These are phyloP conservation scores for Agarophyton chilense DNA, from an alignment of 23 red algal genomes.

Conservation along the genomic window DNA sequence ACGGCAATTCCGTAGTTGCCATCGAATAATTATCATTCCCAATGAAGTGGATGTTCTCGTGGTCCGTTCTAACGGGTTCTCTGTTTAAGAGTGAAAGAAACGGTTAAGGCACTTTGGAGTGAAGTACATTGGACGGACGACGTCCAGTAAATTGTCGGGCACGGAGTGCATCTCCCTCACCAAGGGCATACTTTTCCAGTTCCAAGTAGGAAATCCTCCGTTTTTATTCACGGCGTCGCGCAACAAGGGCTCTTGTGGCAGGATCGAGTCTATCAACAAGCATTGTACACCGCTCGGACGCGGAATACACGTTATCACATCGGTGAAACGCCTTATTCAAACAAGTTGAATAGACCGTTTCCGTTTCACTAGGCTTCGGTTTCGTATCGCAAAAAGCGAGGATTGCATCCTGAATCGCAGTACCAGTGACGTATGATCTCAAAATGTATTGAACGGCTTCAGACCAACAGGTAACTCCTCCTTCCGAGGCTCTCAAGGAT, in stretches of 20 bases:
- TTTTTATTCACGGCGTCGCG: constrained; percentile 3
- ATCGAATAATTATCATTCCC: too few species aligned
- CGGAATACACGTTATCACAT: constrained; percentile 28
- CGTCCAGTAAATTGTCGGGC: background rate
- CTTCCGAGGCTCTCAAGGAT: constrained; percentile 3
- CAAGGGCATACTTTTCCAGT: background rate
- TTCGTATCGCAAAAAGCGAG: background rate
- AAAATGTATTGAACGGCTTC: constrained; percentile 49
- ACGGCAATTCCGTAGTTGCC: too few species aligned
- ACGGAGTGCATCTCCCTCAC: constrained; percentile 10
- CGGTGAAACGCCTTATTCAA: constrained; percentile 17
- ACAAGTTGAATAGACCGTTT: constrained; percentile 18
- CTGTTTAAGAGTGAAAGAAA: too few species aligned
- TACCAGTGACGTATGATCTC: background rate
- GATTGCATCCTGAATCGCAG: background rate
- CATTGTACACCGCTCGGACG: background rate
- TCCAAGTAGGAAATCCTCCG: background rate
- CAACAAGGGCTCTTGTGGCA: background rate
- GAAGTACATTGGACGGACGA: background rate
- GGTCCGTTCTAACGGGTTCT: too few species aligned
- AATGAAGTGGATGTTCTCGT: too few species aligned
- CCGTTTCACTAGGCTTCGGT: constrained; percentile 13
- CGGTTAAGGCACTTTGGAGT: background rate
- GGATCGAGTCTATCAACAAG: constrained; percentile 26
- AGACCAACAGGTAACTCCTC: constrained; percentile 34